Conservation (phyloP, 306 rosid species). For the Boehmeria nivea region DNA sequence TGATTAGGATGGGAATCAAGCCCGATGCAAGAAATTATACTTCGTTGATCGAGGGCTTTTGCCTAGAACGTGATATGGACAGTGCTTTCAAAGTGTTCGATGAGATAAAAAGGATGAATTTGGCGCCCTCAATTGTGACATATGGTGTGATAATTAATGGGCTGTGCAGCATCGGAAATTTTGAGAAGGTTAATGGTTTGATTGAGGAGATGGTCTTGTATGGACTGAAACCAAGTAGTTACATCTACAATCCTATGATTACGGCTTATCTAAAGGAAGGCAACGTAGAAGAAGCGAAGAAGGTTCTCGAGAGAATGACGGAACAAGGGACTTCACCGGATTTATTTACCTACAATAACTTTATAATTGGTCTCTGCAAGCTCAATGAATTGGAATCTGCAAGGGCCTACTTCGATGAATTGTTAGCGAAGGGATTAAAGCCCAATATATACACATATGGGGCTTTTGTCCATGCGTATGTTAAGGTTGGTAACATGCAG, state of each 20-base stretch:
- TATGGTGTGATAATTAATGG: constrained; percentile 35
- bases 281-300: constrained; percentile 29
- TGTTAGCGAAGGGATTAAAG: constrained; percentile 33
- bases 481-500: constrained; percentile 31
- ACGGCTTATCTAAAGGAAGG: constrained; percentile 27
- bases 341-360: constrained; percentile 35
- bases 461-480: constrained; percentile 30
- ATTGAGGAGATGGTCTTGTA: constrained; percentile 23
- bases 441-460: constrained; percentile 47
- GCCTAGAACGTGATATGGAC: constrained; percentile 14
- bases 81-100: constrained; percentile 23
- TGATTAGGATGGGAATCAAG: constrained; percentile 24
- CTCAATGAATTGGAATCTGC: constrained; percentile 29
- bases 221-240: constrained; percentile 29
- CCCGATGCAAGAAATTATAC: constrained; percentile 27
- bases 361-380: constrained; percentile 37
- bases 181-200: constrained; percentile 22
- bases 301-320: constrained; percentile 26
- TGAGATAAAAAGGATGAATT: constrained; percentile 36
- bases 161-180: constrained; percentile 24
- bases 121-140: constrained; percentile 26
- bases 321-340: constrained; percentile 33
- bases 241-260: constrained; percentile 19
- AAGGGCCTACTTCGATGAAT: constrained; percentile 24
- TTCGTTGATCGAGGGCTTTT: constrained; percentile 37